Evolutionary conservation across 2,329 filamentous ascomycete genomes (phyloP).

Genomic region (Zasmidium citrigriseum): DNA sequence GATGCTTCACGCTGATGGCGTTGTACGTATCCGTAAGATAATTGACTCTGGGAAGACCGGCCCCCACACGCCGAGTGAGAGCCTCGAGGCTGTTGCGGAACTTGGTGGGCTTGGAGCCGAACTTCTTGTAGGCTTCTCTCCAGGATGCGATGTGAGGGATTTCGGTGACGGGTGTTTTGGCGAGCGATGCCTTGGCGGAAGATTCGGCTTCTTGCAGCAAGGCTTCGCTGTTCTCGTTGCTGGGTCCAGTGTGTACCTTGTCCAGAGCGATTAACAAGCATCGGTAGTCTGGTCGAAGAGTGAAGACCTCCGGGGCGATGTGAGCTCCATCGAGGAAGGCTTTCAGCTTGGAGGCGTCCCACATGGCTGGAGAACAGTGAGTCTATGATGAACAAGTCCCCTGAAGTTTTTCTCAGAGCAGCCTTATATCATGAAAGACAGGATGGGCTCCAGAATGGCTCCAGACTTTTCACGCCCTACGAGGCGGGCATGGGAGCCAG

Average conservation of each 20-base stretch:
- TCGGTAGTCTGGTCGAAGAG: conserved; percentile 41
- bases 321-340: conserved; percentile 14
- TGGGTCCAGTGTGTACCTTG: conserved; percentile 34
- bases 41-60: conserved; percentile 40
- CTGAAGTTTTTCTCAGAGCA: too few species aligned
- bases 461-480: not conserved
- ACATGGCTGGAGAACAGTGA: too few species aligned
- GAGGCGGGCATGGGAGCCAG: too few species aligned
- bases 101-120: conserved; percentile 43
- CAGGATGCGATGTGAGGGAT: conserved; percentile 41
- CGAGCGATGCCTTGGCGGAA: conserved; percentile 8
- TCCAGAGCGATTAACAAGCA: conserved; percentile 38
- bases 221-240: conserved; percentile 34
- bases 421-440: too few species aligned
- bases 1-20: conserved; percentile 41
- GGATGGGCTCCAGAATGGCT: too few species aligned
- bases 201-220: conserved; percentile 35
- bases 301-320: conserved; percentile 32
- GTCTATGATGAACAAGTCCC: too few species aligned
- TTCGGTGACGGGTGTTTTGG: conserved; percentile 29
- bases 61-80: conserved; percentile 35
- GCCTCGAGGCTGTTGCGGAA: conserved; percentile 41
- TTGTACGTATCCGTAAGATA: conserved; percentile 44
- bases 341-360: conserved; percentile 7
- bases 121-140: conserved; percentile 42